A percentile compares a stretch with the other conserved stretches of the same genome.
These are phyloP conservation scores for Pholiota microspora DNA, from an alignment of 768 basidiomycete genomes.

Conservation along the genomic window DNA sequence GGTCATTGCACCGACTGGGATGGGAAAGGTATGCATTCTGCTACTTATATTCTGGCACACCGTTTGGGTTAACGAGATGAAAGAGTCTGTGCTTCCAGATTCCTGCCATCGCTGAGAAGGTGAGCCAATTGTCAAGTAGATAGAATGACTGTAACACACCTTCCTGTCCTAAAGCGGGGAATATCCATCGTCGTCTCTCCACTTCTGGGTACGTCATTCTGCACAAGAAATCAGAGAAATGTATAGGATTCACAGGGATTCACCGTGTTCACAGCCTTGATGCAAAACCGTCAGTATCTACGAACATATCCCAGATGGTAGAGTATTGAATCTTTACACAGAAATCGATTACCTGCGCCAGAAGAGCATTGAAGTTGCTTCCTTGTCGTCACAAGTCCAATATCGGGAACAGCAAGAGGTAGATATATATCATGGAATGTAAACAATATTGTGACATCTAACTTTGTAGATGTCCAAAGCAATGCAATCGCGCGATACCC, in stretches of 20 bases:
- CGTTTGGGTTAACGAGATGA: not conserved
- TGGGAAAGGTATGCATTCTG: constrained; percentile 71
- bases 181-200: constrained; percentile 78
- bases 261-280: constrained; percentile 50
- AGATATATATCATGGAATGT: not conserved
- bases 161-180: constrained; percentile 44
- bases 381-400: constrained; percentile 67
- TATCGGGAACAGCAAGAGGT: constrained; percentile 56
- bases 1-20: constrained; percentile 83
- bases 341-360: constrained; percentile 62
- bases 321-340: constrained; percentile 22
- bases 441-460: not conserved
- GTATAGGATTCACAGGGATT: not conserved
- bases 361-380: constrained; percentile 54
- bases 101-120: constrained; percentile 68
- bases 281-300: constrained; percentile 70
- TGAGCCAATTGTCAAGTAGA: constrained; percentile 18
- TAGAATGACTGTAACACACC: not conserved
- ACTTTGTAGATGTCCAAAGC: constrained; percentile 56
- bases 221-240: no score
- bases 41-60: not conserved
- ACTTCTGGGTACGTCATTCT: constrained; percentile 54
- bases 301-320: not conserved
- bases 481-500: constrained; percentile 55
- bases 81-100: constrained; percentile 87